These are phyloP conservation scores for Ocimum tenuiflorum DNA, from an alignment of 257 asterid species.

Conservation along the genomic window DNA sequence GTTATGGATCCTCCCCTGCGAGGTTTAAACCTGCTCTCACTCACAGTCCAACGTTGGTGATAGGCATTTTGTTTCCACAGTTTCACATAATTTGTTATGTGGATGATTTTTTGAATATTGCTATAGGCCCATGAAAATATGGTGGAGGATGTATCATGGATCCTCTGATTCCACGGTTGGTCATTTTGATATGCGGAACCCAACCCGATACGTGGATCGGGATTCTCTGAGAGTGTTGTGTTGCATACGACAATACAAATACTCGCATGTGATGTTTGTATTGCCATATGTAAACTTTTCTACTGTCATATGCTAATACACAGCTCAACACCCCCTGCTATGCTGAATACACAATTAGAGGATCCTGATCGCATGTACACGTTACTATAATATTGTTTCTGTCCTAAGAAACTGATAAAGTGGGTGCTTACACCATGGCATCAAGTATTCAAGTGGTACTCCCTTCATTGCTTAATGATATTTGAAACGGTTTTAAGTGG, in stretches of 20 bases:
- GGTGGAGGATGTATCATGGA: constrained; percentile 95
- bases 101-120: constrained; percentile 8
- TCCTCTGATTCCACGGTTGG: constrained; percentile 94
- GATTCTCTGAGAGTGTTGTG: no score
- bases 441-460: no score
- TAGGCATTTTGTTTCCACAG: neutral
- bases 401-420: neutral
- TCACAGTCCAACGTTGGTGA: neutral
- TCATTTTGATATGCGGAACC: constrained; percentile 76
- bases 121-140: constrained; percentile 63
- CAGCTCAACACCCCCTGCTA: no score
- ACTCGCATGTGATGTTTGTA: no score
- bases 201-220: no score
- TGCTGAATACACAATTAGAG: no score
- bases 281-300: no score
- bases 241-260: no score
- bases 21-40: neutral
- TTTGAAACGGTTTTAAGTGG: neutral
- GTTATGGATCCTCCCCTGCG: neutral
- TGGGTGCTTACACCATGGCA: neutral
- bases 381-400: neutral
- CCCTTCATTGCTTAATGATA: neutral
- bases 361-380: no score
- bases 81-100: neutral
- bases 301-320: no score